A percentile compares a stretch with the other conserved stretches of the same genome.
These are phyloP conservation scores for Triticum aestivum DNA, from an alignment of 176 grass and related monocot genomes.

Conservation along the genomic window IWGSC_CS_RefSeq_v2.1 NC_057809.1:620142349-620142848, in stretches of 20 bases:
- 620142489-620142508: not conserved
- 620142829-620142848: constrained; percentile 17
- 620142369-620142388: constrained; percentile 55
- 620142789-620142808: constrained; percentile 48
- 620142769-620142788: constrained; percentile 70
- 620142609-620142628: constrained; percentile 29
- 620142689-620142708: constrained; percentile 31
- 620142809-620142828: constrained; percentile 29
- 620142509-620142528: not conserved
- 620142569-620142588: constrained; percentile 36
- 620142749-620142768: constrained; percentile 22
- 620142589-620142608: not conserved
- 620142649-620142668: constrained; percentile 60
- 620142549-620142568: not conserved
- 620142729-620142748: constrained; percentile 89
- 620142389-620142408: constrained; percentile 21
- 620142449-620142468: constrained; percentile 17
- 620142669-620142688: constrained; percentile 40
- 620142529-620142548: constrained; percentile 11
- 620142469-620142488: not conserved
- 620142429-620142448: constrained; percentile 35
- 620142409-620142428: constrained; percentile 26
- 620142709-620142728: constrained; percentile 29
- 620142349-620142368: constrained; percentile 24
- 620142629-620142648: constrained; percentile 27